Base-by-base conservation (phyloP, 176 grass and related monocot genomes). In the Triticum monococcum region DNA sequence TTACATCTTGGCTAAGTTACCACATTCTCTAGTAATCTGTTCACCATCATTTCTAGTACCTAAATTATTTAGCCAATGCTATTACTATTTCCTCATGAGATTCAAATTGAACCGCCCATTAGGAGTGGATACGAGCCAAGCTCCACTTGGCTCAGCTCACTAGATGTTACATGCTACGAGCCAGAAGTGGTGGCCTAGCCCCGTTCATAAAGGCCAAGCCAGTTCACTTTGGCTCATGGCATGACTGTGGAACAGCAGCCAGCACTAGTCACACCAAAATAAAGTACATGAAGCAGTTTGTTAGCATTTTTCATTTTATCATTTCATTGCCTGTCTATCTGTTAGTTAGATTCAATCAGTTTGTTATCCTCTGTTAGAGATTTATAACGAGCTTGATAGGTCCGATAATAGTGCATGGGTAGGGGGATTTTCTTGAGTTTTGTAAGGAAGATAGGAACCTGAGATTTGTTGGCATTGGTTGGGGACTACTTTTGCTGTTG, bases 1-100 rank as follows among this genome's bases (percentile, higher is more conserved):
- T 77, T 31, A 17, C 5, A 77, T 78, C 54, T 79, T 73, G 4
- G 41, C n/a, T 83, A 79, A 43, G 66, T 74, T 80, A 62, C 46
- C 35, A 61, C 18, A 16, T 28, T 36, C 30, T 69, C 65, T 73
- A 62, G 16, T 22, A 38, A 57, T 85, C 8, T 52, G 33, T 79
- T 60, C 35, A 59, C 7, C 2, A 72, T 75, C 20, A 50, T 75
- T 46, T 87, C 2, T 61, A 7, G 22, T 12, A 83, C 22, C 25
- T 60, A 14, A 61, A 45, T 8, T 68, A 45, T 83, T 48, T 50
- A 10, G 14, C 20, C 64, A 79, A 63, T 32, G 1, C 38, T 28
- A 78, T 2, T 26, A 31, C 8, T 72, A 26, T 20, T 46, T 48
- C 26, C 25, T 12, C 36, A 72, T 72, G 8, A 37, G 64, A 30